Evolutionary conservation across 176 grass and related monocot species (phyloP).

Genomic region (Oryza glumipatula): DNA sequence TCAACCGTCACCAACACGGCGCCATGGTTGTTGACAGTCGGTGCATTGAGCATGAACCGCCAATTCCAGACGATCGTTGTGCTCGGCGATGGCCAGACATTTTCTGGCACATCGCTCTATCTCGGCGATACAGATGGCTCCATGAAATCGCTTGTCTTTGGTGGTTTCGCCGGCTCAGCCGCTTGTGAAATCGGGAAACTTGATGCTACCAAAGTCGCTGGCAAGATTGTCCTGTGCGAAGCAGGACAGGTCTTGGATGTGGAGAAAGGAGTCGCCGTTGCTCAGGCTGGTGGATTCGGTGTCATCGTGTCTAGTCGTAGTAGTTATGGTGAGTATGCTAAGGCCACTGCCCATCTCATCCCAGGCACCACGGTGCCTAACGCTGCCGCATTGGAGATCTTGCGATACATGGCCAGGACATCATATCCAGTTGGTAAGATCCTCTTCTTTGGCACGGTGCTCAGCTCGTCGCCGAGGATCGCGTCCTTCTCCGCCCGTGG

Average conservation of each 20-base stretch:
- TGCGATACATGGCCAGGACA: not conserved
- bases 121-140: slow-evolving; percentile 1
- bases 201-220: slow-evolving; percentile 10
- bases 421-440: slow-evolving; percentile 29
- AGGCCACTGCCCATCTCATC: not conserved
- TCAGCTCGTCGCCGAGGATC: slow-evolving; percentile 38
- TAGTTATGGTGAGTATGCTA: slow-evolving; percentile 26
- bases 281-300: slow-evolving; percentile 48
- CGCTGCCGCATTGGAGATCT: not conserved
- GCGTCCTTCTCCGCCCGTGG: slow-evolving; percentile 58
- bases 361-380: slow-evolving; percentile 16
- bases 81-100: slow-evolving; percentile 43
- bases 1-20: slow-evolving; percentile 47
- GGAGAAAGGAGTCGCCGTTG: slow-evolving; percentile 44
- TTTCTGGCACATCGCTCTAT: slow-evolving; percentile 41
- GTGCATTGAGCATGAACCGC: slow-evolving; percentile 56
- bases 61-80: slow-evolving; percentile 14
- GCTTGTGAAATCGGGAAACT: slow-evolving; percentile 36
- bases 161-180: slow-evolving; percentile 22
- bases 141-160: slow-evolving; percentile 36
- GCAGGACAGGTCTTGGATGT: not conserved
- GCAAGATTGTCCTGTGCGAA: slow-evolving; percentile 65
- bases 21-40: slow-evolving; percentile 69
- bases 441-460: slow-evolving; percentile 35
- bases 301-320: slow-evolving; percentile 32